Conservation (phyloP, 2,329 filamentous ascomycete genomes). For the Aphanoascus verrucosus region DNA sequence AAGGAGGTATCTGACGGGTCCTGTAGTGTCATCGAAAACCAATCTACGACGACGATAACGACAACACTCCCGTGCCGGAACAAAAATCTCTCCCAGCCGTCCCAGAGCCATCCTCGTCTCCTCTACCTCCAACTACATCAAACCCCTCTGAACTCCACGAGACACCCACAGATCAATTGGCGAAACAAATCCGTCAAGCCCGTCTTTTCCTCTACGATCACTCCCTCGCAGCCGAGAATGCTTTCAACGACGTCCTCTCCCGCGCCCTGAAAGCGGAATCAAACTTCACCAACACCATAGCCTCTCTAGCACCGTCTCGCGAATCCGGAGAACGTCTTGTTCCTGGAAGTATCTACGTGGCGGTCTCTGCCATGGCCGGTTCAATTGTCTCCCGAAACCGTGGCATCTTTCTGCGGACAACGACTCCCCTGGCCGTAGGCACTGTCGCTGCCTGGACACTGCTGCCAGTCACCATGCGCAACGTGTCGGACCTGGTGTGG, state of each 20-base stretch:
- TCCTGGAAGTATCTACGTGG: slow-evolving; percentile 81
- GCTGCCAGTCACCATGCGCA: slow-evolving; percentile 79
- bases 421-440: slow-evolving; percentile 68
- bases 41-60: slow-evolving; percentile 18
- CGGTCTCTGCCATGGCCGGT: slow-evolving; percentile 90
- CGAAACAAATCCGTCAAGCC: slow-evolving; percentile 65
- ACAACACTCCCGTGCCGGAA: slow-evolving; percentile 5
- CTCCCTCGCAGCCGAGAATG: slow-evolving; percentile 63
- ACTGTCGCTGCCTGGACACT: slow-evolving; percentile 73
- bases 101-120: not conserved
- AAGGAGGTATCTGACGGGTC: slow-evolving; percentile 5
- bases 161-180: slow-evolving; percentile 77
- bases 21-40: slow-evolving; percentile 15
- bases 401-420: slow-evolving; percentile 67
- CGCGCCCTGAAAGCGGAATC: slow-evolving; percentile 74
- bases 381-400: slow-evolving; percentile 83
- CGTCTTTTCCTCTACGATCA: slow-evolving; percentile 72
- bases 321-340: slow-evolving; percentile 81
- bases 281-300: slow-evolving; percentile 79
- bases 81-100: slow-evolving; percentile 9
- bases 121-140: not conserved
- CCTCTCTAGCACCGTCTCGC: slow-evolving; percentile 73
- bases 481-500: slow-evolving; percentile 79
- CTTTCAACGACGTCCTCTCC: slow-evolving; percentile 72
- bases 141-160: slow-evolving; percentile 6